Evolutionary conservation across 129 eudicot species (phyloP).

Genomic region (Deinandra increscens): DNA sequence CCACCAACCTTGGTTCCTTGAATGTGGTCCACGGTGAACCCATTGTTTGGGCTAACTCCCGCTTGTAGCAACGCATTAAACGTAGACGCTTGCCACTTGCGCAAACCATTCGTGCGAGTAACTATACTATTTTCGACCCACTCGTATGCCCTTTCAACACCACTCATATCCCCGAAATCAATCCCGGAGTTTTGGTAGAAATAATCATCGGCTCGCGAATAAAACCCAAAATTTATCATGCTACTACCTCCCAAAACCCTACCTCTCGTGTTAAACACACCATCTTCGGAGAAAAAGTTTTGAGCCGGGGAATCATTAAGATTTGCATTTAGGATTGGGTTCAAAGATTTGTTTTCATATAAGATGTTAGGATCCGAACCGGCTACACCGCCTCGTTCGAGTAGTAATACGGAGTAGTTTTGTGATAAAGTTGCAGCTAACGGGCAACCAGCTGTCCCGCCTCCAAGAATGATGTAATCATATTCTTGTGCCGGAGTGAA

Average conservation of each 20-base stretch:
- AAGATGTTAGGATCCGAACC: not conserved
- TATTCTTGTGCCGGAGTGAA: not conserved
- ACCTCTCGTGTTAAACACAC: slow-evolving; percentile 11
- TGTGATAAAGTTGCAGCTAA: not conserved
- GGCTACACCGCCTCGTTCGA: not conserved
- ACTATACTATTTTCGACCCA: not conserved
- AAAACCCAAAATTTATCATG: slow-evolving; percentile 11
- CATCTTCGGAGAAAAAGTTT: slow-evolving; percentile 1
- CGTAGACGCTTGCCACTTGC: not conserved
- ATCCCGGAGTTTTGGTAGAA: slow-evolving; percentile 2
- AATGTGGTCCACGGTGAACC: slow-evolving; percentile 6
- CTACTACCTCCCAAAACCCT: slow-evolving; percentile 8
- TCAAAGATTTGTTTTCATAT: slow-evolving; percentile 2
- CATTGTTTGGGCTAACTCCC: not conserved
- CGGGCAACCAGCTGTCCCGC: not conserved
- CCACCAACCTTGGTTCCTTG: slow-evolving; percentile 11
- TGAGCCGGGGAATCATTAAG: not conserved
- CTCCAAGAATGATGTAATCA: not conserved
- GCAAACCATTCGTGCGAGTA: not conserved
- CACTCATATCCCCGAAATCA: not conserved
- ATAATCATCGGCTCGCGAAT: slow-evolving; percentile 3
- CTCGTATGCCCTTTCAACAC: not conserved
- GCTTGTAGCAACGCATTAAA: not conserved
- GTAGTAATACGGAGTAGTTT: not conserved
- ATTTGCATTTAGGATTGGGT: not conserved